A percentile compares a stretch with the other conserved stretches of the same genome.
These are phyloP conservation scores for Malassezia brasiliensis DNA, from an alignment of 1,284 basidiomycete genomes.

Conservation along the genomic window DNA sequence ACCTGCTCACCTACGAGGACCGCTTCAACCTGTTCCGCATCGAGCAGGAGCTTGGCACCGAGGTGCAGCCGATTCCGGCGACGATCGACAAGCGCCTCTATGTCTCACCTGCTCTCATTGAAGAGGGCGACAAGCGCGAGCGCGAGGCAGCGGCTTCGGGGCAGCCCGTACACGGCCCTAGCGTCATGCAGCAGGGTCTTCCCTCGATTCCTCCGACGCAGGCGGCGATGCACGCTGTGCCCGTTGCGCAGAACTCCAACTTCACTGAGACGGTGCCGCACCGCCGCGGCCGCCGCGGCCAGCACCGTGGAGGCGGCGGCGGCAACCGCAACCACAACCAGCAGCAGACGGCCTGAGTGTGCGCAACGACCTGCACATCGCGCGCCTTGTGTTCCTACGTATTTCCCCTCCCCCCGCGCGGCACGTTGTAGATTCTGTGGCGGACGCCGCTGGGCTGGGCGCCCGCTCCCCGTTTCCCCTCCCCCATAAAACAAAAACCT, in stretches of 20 bases:
- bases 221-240: slow-evolving; percentile 41
- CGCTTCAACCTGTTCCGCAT: slow-evolving; percentile 95
- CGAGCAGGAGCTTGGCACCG: slow-evolving; percentile 94
- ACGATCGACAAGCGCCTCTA: slow-evolving; percentile 86
- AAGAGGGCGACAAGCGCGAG: slow-evolving; percentile 25
- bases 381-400: too few relatives aligned
- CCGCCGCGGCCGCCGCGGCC: slow-evolving; percentile 24
- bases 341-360: neutral
- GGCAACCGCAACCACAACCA: neutral
- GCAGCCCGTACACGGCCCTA: slow-evolving; percentile 17
- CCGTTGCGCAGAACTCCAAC: slow-evolving; percentile 42
- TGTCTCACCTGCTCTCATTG: slow-evolving; percentile 42
- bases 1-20: slow-evolving; percentile 76
- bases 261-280: slow-evolving; percentile 41
- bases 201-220: slow-evolving; percentile 48
- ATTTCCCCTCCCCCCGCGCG: neutral
- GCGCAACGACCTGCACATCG: too few relatives aligned
- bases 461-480: neutral
- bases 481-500: slow-evolving; percentile 2
- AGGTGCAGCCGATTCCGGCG: slow-evolving; percentile 90
- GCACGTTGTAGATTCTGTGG: slow-evolving; percentile 5
- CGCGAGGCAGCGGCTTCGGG: slow-evolving; percentile 8
- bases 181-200: slow-evolving; percentile 38
- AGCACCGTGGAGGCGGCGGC: slow-evolving; percentile 13
- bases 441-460: neutral